Base-by-base conservation (phyloP, 2,329 filamentous ascomycete genomes). In the Epichloe gansuensis region DNA sequence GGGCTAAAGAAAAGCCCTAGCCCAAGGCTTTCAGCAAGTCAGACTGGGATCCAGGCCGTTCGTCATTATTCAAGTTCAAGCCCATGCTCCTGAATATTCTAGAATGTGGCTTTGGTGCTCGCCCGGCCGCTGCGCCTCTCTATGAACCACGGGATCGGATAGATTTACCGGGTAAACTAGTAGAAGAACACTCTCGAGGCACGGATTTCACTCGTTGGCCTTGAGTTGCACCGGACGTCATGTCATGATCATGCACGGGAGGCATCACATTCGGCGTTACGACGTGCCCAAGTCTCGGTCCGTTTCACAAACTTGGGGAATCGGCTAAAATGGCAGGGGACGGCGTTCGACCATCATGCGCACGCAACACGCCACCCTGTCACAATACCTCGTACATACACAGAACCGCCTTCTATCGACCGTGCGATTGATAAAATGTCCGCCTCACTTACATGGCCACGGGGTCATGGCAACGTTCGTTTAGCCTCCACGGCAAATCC, bases 11-110 rank as follows among this genome's bases (percentile, higher is more conserved):
- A 5, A 17, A 37, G 34, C 11, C 35, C 21, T 39, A 28, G 13
- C 43, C 31, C 43, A 39, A 51, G 50, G 42, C 50, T 46, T 34
- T 42, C 50, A 47, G 50, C 50, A 52, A 52, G 50, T 35, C 50
- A 52, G 44, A 52, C 31, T 52, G 4, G 25, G 21, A 13, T 7
- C 34, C 34, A n/a, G 13, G 37, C 37, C 37, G 12, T 8, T 39
- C 37, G 31, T 31, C 31, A 8, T 11, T 3, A 11, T 31, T 11
- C 31, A 4, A 31, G 9, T 31, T 8, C 31, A 31, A 31, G 31
- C 31, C 31, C 31, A 31, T 8, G 31, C 31, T 4, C 31, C 3
- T 31, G 31, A 11, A 31, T 35, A 15, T 51, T 51, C 49, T 21
- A 51, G 42, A 51, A 51, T 17, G n/a, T 11, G 5, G 31, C n/a